Conservation (phyloP, 805 yeast genomes). For the Brettanomyces sp. region DNA sequence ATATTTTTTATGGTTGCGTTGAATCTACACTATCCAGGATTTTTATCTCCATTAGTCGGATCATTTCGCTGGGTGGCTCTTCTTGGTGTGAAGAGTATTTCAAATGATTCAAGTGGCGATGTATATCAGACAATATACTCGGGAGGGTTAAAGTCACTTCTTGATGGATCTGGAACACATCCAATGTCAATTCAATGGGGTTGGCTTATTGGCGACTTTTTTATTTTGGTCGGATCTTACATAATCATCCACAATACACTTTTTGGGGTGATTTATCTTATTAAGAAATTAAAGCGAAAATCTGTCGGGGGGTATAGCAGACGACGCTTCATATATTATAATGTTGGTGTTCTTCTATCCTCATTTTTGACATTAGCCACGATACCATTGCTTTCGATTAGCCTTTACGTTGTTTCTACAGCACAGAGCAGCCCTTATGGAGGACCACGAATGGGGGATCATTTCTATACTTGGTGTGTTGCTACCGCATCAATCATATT, state of each 20-base stretch:
- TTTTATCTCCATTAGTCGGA: conserved; percentile 45
- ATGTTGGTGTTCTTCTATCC: conserved; percentile 13
- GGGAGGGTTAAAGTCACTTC: conserved; percentile 32
- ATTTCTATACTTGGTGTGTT: conserved; percentile 15
- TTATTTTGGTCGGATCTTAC: conserved; percentile 18
- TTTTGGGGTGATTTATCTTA: neutral
- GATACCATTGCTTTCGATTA: conserved; percentile 34
- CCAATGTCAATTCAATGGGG: conserved; percentile 25
- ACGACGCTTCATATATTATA: neutral
- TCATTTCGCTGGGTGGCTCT: conserved; percentile 48
- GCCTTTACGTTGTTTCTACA: conserved; percentile 19
- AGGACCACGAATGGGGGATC: conserved; percentile 6
- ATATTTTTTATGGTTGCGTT: conserved; percentile 48
- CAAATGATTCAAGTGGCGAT: conserved; percentile 19
- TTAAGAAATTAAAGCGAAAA: neutral
- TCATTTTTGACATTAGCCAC: conserved; percentile 28
- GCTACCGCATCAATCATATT: conserved; percentile 27
- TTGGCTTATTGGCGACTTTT: conserved; percentile 31
- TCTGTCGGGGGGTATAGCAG: neutral
- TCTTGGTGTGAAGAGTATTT: conserved; percentile 15
- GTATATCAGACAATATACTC: conserved; percentile 33
- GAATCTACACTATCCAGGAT: conserved; percentile 51
- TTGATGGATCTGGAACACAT: conserved; percentile 18
- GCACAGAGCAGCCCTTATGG: conserved; percentile 11
- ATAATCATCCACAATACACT: conserved; percentile 7